Evolutionary conservation across 2,329 filamentous ascomycete species (phyloP).

Genomic region (Aspergillus oerlinghausenensis): DNA sequence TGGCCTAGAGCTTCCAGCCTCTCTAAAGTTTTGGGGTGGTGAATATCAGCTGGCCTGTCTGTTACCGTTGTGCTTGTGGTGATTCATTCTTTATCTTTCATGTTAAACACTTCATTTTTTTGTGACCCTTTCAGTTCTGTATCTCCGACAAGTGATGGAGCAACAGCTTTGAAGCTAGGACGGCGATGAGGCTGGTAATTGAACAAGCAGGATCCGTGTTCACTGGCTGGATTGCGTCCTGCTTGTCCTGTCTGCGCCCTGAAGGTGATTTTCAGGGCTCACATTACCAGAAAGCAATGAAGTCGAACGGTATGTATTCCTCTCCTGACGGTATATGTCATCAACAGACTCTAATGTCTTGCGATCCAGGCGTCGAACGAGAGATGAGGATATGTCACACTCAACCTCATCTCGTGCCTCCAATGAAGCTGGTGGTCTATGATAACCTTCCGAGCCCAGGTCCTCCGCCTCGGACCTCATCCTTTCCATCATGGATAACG

Average conservation of each 20-base stretch:
- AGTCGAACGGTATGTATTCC: slow-evolving; percentile 16
- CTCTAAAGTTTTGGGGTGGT: neutral
- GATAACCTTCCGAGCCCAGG: slow-evolving; percentile 36
- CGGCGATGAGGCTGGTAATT: slow-evolving; percentile 32
- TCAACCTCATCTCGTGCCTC: slow-evolving; percentile 44
- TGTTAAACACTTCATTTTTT: slow-evolving; percentile 8
- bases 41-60: slow-evolving; percentile 1
- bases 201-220: slow-evolving; percentile 38
- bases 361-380: slow-evolving; percentile 34
- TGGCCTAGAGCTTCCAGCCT: neutral
- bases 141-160: slow-evolving; percentile 26
- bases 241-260: slow-evolving; percentile 29
- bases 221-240: slow-evolving; percentile 38
- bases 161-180: slow-evolving; percentile 26
- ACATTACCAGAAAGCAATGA: slow-evolving; percentile 19
- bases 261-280: slow-evolving; percentile 22
- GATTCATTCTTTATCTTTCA: slow-evolving; percentile 1
- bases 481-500: slow-evolving; percentile 37
- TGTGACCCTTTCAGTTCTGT: slow-evolving; percentile 4
- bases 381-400: slow-evolving; percentile 43
- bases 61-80: neutral
- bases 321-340: neutral
- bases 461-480: slow-evolving; percentile 27
- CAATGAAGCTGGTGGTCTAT: slow-evolving; percentile 43
- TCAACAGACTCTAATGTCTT: slow-evolving; percentile 3